Conservation (phyloP, 257 asterid genomes). For the Ilex aquifolium region DNA sequence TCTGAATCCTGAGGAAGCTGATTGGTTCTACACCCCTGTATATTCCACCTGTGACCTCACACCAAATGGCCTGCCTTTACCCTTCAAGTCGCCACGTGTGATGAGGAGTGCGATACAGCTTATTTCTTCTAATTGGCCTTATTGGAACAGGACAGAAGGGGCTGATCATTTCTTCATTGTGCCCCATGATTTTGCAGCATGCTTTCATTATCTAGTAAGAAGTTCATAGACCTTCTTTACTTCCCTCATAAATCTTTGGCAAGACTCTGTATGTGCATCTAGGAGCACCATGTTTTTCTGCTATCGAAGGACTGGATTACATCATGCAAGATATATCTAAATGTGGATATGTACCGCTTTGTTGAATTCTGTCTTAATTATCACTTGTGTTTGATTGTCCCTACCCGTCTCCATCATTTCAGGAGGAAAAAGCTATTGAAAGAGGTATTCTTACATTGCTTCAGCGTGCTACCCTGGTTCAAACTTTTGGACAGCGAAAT, state of each 20-base stretch:
- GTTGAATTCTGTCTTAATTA: background rate
- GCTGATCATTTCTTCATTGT: constrained; percentile 90
- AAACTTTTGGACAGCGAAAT: constrained; percentile 85
- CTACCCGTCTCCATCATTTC: constrained; percentile 4
- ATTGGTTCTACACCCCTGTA: constrained; percentile 89
- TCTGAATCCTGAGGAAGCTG: constrained; percentile 90
- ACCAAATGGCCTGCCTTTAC: constrained; percentile 84
- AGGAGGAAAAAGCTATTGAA: constrained; percentile 94
- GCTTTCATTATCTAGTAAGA: constrained; percentile 85
- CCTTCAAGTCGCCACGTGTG: constrained; percentile 85
- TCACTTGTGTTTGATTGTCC: background rate
- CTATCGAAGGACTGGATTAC: background rate
- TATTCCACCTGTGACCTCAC: constrained; percentile 81
- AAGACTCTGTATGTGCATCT: background rate
- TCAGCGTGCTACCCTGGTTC: constrained; percentile 81
- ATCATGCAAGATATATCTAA: background rate
- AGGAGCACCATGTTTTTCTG: no score
- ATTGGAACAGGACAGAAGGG: constrained; percentile 90
- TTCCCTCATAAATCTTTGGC: background rate
- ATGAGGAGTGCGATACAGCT: constrained; percentile 93
- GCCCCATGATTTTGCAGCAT: constrained; percentile 90
- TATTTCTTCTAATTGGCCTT: constrained; percentile 84
- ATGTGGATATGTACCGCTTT: background rate
- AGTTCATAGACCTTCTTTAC: background rate
- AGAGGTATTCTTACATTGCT: constrained; percentile 82